These are phyloP conservation scores for Zygoascus ofunaensis DNA, from an alignment of 805 yeast species.

Conservation along the genomic window DNA sequence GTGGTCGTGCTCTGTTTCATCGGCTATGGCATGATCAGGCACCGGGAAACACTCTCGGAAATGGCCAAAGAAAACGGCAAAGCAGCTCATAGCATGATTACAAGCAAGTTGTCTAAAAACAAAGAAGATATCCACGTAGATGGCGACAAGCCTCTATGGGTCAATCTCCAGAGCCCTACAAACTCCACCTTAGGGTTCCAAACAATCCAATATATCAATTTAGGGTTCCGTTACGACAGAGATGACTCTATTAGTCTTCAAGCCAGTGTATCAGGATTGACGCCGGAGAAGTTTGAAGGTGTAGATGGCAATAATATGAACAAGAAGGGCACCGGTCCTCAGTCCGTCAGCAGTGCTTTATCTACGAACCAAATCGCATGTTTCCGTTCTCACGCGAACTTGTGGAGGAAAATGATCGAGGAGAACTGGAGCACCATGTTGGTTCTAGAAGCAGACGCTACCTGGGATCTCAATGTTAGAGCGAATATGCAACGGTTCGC, in stretches of 20 bases:
- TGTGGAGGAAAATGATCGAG: slow-evolving; percentile 10
- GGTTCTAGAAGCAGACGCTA: slow-evolving; percentile 12
- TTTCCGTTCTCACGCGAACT: slow-evolving; percentile 10
- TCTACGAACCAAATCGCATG: slow-evolving; percentile 3
- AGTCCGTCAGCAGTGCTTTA: not conserved
- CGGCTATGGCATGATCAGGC: not conserved
- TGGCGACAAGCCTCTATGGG: not conserved
- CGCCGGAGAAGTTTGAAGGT: not conserved
- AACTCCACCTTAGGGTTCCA: slow-evolving; percentile 12
- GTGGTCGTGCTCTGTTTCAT: not conserved
- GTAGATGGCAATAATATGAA: slow-evolving; percentile 3
- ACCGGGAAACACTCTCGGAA: not conserved
- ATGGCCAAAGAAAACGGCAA: not conserved
- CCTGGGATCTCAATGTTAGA: slow-evolving; percentile 10
- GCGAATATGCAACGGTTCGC: slow-evolving; percentile 2
- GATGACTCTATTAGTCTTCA: slow-evolving; percentile 11
- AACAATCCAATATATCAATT: slow-evolving; percentile 8
- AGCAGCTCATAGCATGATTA: not conserved
- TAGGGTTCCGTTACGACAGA: slow-evolving; percentile 7
- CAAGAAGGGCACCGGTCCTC: slow-evolving; percentile 8
- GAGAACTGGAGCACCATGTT: slow-evolving; percentile 6
- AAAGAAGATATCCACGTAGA: no score
- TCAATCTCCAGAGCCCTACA: slow-evolving; percentile 1
- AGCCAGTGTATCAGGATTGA: slow-evolving; percentile 2
- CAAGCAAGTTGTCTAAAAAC: no score